Evolutionary conservation across 257 asterid genomes (phyloP).

Genomic region (Haberlea rhodopensis): DNA sequence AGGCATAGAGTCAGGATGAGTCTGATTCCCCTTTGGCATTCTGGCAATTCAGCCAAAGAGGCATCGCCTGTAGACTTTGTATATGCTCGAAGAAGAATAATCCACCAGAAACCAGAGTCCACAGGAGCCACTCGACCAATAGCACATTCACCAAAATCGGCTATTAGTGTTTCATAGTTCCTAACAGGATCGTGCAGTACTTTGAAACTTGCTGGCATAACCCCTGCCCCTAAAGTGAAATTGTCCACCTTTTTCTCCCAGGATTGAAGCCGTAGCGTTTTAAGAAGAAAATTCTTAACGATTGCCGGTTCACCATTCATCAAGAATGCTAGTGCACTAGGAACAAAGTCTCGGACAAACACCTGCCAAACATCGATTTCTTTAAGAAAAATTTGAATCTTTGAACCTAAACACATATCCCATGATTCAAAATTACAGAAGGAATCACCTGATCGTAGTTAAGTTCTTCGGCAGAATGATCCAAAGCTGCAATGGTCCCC

Average conservation of each 20-base stretch:
- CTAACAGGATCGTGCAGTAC: conserved; percentile 82
- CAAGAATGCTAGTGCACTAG: conserved; percentile 87
- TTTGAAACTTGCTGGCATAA: conserved; percentile 94
- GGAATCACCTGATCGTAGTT: conserved; percentile 82
- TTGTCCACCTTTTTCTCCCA: conserved; percentile 94
- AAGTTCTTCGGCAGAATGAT: conserved; percentile 74
- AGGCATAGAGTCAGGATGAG: conserved; percentile 76
- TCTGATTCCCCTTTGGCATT: conserved; percentile 80
- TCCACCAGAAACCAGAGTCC: conserved; percentile 99
- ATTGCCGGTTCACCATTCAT: conserved; percentile 97
- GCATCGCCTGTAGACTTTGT: conserved; percentile 94
- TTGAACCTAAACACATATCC: background rate
- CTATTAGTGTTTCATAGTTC: conserved; percentile 73
- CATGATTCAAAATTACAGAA: background rate
- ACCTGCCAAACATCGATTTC: conserved; percentile 41
- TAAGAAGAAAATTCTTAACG: conserved; percentile 79
- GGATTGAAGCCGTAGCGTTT: conserved; percentile 82
- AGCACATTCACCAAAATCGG: conserved; percentile 94
- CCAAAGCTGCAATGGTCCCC: conserved; percentile 90
- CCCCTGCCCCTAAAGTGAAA: conserved; percentile 88
- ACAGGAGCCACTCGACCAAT: conserved; percentile 97
- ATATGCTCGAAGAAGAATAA: conserved; percentile 84
- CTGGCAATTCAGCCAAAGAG: conserved; percentile 74
- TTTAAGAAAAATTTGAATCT: background rate
- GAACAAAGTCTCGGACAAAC: conserved; percentile 87